These are phyloP conservation scores for Entelexis sorbosivorans DNA, from an alignment of 1,139 yeast species.

Conservation along the genomic window DNA sequence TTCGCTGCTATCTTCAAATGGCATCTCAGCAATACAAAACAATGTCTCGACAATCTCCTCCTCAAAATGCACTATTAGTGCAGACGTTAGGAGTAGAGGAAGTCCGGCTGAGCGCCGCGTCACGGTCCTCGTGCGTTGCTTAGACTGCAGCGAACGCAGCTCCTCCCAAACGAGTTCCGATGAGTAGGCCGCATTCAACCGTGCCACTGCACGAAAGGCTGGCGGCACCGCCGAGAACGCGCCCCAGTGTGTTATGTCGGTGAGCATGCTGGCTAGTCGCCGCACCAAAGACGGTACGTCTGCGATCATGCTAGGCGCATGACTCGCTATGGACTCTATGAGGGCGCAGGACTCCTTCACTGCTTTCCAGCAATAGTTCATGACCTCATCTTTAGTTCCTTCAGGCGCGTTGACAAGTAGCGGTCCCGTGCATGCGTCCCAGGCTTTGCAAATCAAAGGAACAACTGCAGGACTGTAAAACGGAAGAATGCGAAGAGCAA, in stretches of 20 bases:
- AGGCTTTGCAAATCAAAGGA: conserved; percentile 1
- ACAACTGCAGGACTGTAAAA: neutral
- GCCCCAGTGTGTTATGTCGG: conserved; percentile 66
- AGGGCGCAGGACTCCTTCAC: conserved; percentile 64
- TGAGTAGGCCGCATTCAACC: conserved; percentile 28
- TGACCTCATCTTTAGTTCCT: conserved; percentile 35
- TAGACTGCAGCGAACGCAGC: conserved; percentile 41
- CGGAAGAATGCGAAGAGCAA: conserved; percentile 7
- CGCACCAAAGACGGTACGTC: conserved; percentile 37
- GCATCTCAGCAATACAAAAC: conserved; percentile 39
- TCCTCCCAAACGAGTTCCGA: conserved; percentile 4
- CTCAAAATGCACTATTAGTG: conserved; percentile 28
- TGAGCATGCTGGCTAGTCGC: conserved; percentile 39
- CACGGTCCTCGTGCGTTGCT: conserved; percentile 51
- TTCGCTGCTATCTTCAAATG: conserved; percentile 29
- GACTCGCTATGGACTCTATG: conserved; percentile 37
- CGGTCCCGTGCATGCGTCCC: conserved; percentile 14
- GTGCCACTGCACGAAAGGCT: conserved; percentile 54
- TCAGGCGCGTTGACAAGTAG: conserved; percentile 15
- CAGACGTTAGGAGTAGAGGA: conserved; percentile 54
- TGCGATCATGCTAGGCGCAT: conserved; percentile 28
- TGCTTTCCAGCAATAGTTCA: conserved; percentile 73
- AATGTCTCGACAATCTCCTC: conserved; percentile 43
- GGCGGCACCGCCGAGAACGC: conserved; percentile 85
- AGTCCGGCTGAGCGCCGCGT: conserved; percentile 89